These are phyloP conservation scores for Xenoacremonium recifei DNA, from an alignment of 2,329 filamentous ascomycete genomes.

Conservation along the genomic window DNA sequence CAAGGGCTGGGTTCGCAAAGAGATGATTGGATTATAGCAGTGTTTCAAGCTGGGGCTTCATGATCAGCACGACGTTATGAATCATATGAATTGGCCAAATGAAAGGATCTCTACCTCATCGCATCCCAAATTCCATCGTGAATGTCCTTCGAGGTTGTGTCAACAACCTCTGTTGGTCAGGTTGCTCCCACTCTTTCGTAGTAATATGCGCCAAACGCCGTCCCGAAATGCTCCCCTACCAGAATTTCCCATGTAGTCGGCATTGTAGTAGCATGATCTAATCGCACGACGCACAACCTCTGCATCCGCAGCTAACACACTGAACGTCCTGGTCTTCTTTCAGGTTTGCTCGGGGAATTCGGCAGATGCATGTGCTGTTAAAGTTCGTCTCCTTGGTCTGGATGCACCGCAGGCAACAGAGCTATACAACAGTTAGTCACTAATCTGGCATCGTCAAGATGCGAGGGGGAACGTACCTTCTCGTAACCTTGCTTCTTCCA, in stretches of 20 bases:
- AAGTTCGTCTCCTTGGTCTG: constrained; percentile 99
- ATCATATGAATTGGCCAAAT: constrained; percentile 27
- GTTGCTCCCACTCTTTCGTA: too few species aligned
- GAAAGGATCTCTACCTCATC: constrained; percentile 38
- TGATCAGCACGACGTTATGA: constrained; percentile 34
- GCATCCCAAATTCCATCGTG: constrained; percentile 8
- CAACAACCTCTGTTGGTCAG: too few species aligned
- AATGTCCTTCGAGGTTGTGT: too few species aligned
- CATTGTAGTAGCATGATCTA: constrained; percentile 36
- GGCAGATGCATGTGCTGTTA: constrained; percentile 94
- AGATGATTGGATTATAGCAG: constrained; percentile 35
- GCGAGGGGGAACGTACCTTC: constrained; percentile 63
- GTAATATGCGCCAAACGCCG: constrained; percentile 16
- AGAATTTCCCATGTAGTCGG: background rate
- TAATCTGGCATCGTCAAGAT: background rate
- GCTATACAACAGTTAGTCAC: constrained; percentile 44
- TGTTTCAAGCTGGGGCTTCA: constrained; percentile 21
- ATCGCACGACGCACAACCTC: constrained; percentile 85
- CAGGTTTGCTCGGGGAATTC: constrained; percentile 83
- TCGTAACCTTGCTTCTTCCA: constrained; percentile 99
- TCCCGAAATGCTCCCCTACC: background rate
- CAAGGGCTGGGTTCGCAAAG: constrained; percentile 53
- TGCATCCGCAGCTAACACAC: constrained; percentile 92
- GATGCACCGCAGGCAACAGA: constrained; percentile 93
- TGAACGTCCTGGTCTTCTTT: constrained; percentile 90